Evolutionary conservation across 2,329 filamentous ascomycete genomes (phyloP).

Genomic region (Ceratocystis variospora): DNA sequence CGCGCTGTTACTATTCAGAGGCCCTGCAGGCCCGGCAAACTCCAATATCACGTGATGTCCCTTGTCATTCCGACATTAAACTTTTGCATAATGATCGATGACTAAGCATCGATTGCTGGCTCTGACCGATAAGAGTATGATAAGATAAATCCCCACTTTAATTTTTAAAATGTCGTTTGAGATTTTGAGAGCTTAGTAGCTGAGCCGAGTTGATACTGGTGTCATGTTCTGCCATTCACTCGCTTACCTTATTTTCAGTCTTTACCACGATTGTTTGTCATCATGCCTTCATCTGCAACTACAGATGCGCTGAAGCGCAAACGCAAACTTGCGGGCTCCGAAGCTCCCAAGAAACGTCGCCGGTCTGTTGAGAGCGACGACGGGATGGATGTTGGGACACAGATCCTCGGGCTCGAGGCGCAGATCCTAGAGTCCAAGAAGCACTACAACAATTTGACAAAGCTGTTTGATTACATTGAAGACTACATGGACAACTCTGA

Average conservation of each 20-base stretch:
- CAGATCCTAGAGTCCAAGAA: conserved; percentile 75
- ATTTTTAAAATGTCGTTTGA: conserved; percentile 20
- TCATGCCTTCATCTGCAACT: conserved; percentile 15
- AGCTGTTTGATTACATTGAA: conserved; percentile 46
- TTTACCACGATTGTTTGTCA: background rate
- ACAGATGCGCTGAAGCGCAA: conserved; percentile 38
- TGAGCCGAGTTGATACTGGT: background rate
- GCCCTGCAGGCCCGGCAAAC: conserved; percentile 26
- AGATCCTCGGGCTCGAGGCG: conserved; percentile 62
- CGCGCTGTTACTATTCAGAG: conserved; percentile 25
- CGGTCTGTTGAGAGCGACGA: conserved; percentile 37
- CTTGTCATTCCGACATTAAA: conserved; percentile 18
- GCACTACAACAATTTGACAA: conserved; percentile 81
- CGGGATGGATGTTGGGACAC: conserved; percentile 40
- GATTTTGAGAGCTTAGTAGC: background rate
- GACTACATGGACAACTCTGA: conserved; percentile 38
- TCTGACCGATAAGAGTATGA: conserved; percentile 2
- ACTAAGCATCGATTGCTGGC: background rate
- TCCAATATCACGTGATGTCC: conserved; percentile 28
- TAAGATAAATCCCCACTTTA: conserved; percentile 20
- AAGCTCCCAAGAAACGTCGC: conserved; percentile 37
- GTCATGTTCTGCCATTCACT: background rate
- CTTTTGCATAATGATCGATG: background rate
- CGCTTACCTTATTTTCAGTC: background rate
- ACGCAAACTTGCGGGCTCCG: conserved; percentile 28